Evolutionary conservation across 352 stramenopile species (phyloP).

Genomic region (Phytophthora pini): DNA sequence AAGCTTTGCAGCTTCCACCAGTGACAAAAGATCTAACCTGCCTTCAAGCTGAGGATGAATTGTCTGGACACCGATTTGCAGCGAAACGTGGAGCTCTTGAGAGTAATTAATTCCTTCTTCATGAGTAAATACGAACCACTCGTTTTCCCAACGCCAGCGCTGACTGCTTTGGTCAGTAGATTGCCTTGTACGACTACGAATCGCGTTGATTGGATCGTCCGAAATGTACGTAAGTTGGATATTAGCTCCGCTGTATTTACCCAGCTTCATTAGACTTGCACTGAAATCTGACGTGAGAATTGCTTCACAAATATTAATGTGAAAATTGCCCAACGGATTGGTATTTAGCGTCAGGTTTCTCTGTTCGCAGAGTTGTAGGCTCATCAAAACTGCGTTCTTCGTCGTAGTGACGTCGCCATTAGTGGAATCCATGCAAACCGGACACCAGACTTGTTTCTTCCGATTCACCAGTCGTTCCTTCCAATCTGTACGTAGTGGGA

Average conservation of each 20-base stretch:
- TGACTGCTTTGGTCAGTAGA: conserved; percentile 11
- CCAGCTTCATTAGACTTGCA: conserved; percentile 17
- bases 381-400: conserved; percentile 30
- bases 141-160: conserved; percentile 38
- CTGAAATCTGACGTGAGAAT: conserved; percentile 9
- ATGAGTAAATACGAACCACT: conserved; percentile 30
- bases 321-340: conserved; percentile 16
- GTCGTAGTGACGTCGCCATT: conserved; percentile 3
- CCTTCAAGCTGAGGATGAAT: conserved; percentile 10
- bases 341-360: neutral
- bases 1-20: conserved; percentile 16
- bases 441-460: conserved; percentile 22
- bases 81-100: conserved; percentile 14
- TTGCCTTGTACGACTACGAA: conserved; percentile 22
- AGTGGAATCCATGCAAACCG: conserved; percentile 9
- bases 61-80: conserved; percentile 19
- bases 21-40: conserved; percentile 13
- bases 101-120: neutral
- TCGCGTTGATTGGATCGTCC: neutral
- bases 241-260: conserved; percentile 21
- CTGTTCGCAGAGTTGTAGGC: conserved; percentile 14
- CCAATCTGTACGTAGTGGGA: conserved; percentile 45
- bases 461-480: conserved; percentile 15
- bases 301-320: conserved; percentile 27
- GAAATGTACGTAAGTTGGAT: conserved; percentile 9